Base-by-base conservation (phyloP, 1,139 yeast species). In the Sugiyamaella neomexicana region DNA sequence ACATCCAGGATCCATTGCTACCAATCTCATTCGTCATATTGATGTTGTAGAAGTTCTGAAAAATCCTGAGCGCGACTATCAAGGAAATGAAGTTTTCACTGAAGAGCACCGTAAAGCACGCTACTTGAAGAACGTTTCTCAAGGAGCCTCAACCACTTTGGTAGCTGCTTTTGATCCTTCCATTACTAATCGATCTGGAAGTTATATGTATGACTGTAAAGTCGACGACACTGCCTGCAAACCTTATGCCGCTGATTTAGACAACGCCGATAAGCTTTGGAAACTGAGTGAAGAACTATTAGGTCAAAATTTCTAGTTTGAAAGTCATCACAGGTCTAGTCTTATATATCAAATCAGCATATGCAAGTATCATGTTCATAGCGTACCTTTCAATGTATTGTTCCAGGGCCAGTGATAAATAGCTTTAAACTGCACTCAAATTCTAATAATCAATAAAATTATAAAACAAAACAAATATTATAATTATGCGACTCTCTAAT, bases 1-100 rank as follows among this genome's bases (percentile, higher is more conserved):
- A n/a, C 59, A 57, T 27, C 60, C 60, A 5, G 60, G 60, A 13
- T 40, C 46, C 6, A 43, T 54, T 20, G 9, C 20, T 7, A 54
- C 58, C 6, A 47, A 54, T 23, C 55, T 55, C 9, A 25, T 16
- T 10, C 23, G 55, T 13, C 57, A 55, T 40, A 29, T 54, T 16
- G 50, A 46, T 17, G 25, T 44, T 8, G 39, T 32, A n/a, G 50
- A 32, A 16, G 16, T 50, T 38, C 15, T 44, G 7, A 29, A 12
- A 3, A 25, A 41, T 10, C 39, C 48, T 10, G 42, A 17, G 29
- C 53, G 50, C 13, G 49, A 48, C 38, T 53, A 38, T 41, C 27
- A 44, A 37, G 53, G 44, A 2, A 16, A 32, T 23, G 10, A 32
- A 41, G 12, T 36, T 9, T 46, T 37, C 5, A 29, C 5, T 13